Conservation (phyloP, 257 asterid species). For the Cruciata laevipes region DNA sequence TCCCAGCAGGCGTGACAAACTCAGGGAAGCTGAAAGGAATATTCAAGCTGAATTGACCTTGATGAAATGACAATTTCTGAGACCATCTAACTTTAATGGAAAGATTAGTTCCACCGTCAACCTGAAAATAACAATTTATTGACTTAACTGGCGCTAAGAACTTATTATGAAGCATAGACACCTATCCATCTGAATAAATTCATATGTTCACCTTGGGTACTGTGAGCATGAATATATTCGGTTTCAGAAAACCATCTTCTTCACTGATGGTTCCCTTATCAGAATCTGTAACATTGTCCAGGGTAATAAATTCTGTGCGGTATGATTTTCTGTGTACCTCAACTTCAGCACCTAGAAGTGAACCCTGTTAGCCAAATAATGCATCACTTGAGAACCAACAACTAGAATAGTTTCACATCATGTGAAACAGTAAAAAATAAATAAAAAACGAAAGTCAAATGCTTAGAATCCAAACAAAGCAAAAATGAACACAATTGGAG, state of each 20-base stretch:
- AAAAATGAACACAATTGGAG: neutral
- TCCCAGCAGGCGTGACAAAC: slow-evolving; percentile 79
- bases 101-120: slow-evolving; percentile 80
- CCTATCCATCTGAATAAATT: neutral
- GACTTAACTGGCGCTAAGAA: neutral
- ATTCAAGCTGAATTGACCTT: slow-evolving; percentile 57
- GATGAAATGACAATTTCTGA: slow-evolving; percentile 55
- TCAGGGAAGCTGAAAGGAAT: slow-evolving; percentile 86
- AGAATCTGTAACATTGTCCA: slow-evolving; percentile 29
- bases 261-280: slow-evolving; percentile 37
- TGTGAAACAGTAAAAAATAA: slow-evolving; percentile 20
- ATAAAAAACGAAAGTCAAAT: neutral
- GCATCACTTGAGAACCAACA: slow-evolving; percentile 52
- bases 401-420: slow-evolving; percentile 21
- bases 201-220: slow-evolving; percentile 56
- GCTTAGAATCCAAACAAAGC: neutral
- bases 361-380: slow-evolving; percentile 99
- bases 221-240: slow-evolving; percentile 61
- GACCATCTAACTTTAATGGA: slow-evolving; percentile 83
- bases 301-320: slow-evolving; percentile 36
- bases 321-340: slow-evolving; percentile 67
- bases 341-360: slow-evolving; percentile 97
- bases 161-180: neutral
- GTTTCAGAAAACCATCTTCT: slow-evolving; percentile 62
- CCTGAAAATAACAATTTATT: slow-evolving; percentile 31